Evolutionary conservation across 1,284 basidiomycete genomes (phyloP), one percentile per base, ranked within the genome.

Genomic region (Sanguinoderma infundibulare): DNA sequence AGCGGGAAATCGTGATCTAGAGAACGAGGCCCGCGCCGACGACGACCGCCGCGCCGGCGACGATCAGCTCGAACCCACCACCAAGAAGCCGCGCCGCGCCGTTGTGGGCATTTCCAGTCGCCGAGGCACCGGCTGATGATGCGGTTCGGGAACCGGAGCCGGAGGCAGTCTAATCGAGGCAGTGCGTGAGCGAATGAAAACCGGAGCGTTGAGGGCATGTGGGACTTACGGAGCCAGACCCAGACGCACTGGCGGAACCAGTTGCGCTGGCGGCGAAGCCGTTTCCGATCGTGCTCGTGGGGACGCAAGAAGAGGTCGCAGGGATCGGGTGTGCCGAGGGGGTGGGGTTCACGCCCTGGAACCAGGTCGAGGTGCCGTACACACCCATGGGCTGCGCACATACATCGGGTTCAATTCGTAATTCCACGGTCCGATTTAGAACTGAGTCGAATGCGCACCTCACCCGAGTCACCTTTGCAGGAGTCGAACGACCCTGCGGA

Each of bases 331-430:
- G 88, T 5, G 88, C 78, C 8, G 78, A 63, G 5, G 90, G 89
- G 1, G 86, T 91, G 0, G 67, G 71, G 0, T 83, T 78, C 55
- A 87, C 77, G 51, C 87, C 87, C 75, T 91, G 91, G 71, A 81
- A 73, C 77, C 87, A 91, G 0, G 86, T 89, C 10, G 86, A 88
- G 4, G 76, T 74, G 39, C 83, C 84, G 70, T 91, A 91, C 8
- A 92, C 83, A 40, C 90, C 90, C 85, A 88, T 87, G 9, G 82
- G 88, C 86, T 86, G 54, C 30, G 22, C 14, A 24, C 15, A 50
- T 46, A 46, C 14, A 46, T 5, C 28, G 6, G 15, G 42, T 26
- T 24, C 22, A 1, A 4, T 4, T 12, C n/a, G n/a, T n/a, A n/a
- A n/a, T 26, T 14, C 42, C 28, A 26, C 14, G 59, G n/a, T 53